A percentile compares a stretch with the other conserved stretches of the same genome.
Conservation (phyloP, 2,329 filamentous ascomycete species). For the Chaetoscypha palmicola region DNA sequence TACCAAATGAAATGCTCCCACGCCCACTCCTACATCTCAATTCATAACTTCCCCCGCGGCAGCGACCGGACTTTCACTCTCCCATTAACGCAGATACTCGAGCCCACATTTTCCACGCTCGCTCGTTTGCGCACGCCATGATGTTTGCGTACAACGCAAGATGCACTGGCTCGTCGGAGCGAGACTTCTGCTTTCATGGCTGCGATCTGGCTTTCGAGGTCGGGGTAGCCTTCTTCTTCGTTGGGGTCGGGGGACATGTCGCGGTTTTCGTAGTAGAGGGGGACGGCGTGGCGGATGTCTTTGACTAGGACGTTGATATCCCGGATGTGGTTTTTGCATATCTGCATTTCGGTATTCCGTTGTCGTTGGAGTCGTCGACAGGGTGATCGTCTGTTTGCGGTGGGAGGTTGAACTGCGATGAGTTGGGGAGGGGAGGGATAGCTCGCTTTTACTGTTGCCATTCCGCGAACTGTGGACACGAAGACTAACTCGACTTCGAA, state of each 20-base stretch:
- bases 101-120: conserved; percentile 7
- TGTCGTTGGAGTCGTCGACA: conserved; percentile 22
- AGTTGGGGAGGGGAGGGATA: conserved; percentile 8
- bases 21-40: not conserved
- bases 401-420: conserved; percentile 1
- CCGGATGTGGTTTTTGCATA: conserved; percentile 15
- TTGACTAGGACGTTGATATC: conserved; percentile 23
- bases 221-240: conserved; percentile 23
- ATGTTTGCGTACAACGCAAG: not conserved
- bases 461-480: conserved; percentile 10
- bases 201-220: conserved; percentile 10
- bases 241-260: conserved; percentile 3
- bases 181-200: conserved; percentile 14
- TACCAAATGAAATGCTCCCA: not conserved
- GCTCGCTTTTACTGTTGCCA: conserved; percentile 10
- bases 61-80: conserved; percentile 4
- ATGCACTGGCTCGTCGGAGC: conserved; percentile 17
- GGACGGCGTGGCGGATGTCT: conserved; percentile 16
- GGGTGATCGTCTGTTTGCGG: conserved; percentile 6
- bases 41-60: conserved; percentile 6
- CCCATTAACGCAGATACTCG: not conserved
- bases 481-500: conserved; percentile 10
- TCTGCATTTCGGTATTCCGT: conserved; percentile 22
- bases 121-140: conserved; percentile 17
- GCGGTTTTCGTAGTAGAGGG: not conserved